These are phyloP conservation scores for Carpinus viminea DNA, from an alignment of 306 rosid genomes.

Conservation along the genomic window DNA sequence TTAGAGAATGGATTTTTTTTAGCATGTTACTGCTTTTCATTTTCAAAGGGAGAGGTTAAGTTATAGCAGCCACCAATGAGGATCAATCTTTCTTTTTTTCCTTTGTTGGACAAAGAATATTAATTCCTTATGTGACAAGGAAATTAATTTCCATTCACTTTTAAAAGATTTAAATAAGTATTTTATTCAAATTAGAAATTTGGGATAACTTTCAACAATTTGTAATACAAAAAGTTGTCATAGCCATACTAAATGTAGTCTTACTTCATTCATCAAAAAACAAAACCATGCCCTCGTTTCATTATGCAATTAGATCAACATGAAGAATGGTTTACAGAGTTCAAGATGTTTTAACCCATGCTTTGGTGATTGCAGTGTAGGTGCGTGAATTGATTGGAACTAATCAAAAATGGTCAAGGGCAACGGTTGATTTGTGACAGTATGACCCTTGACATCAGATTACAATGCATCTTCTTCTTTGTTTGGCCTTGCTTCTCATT, in stretches of 20 bases:
- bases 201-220: too few species aligned
- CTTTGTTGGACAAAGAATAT: too few species aligned
- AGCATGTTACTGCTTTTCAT: too few species aligned
- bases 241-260: background rate
- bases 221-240: background rate
- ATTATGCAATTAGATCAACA: background rate
- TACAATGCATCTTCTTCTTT: constrained; percentile 38
- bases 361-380: background rate
- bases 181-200: too few species aligned
- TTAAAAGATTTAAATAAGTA: too few species aligned
- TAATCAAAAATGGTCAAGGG: background rate
- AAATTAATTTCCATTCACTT: too few species aligned
- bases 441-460: constrained; percentile 22
- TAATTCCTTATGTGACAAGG: too few species aligned
- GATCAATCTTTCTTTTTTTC: too few species aligned
- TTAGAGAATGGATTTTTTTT: too few species aligned
- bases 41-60: too few species aligned
- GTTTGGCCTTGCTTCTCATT: constrained; percentile 52
- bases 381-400: background rate
- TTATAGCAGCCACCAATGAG: too few species aligned
- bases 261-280: background rate
- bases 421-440: constrained; percentile 14
- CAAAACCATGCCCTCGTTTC: background rate
- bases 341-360: background rate
- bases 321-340: background rate